Evolutionary conservation across 2,329 filamentous ascomycete genomes (phyloP), one percentile per base, ranked within the genome.

Genomic region (Pseudogymnoascus sp.): DNA sequence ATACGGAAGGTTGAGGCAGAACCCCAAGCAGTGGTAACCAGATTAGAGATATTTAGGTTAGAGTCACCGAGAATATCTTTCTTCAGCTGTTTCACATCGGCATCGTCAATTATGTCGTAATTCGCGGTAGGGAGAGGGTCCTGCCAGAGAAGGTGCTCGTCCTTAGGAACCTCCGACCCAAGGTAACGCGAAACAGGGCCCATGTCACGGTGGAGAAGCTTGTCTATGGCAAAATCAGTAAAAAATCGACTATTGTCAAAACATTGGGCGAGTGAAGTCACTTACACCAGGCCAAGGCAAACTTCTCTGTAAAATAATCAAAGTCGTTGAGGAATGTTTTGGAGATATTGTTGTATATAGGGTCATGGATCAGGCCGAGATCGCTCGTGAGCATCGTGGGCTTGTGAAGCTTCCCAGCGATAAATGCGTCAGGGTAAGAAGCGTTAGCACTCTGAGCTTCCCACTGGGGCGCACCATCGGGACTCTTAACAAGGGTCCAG

Each of bases 191-290:
- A 47, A 71, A 63, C 80, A 78, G 57, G 82, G 30, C 82, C 82
- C 78, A 84, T 80, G 68, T 84, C 82, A 75, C 82, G 80, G 73
- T 84, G 82, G 41, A 83, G 74, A 61, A 84, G 75, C 77, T 84
- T 85, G 77, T 83, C 83, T 81, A 80, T 83, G 30, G 81, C 80
- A 53, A 78, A 77, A 75, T 71, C 69, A 83, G 38, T n/a, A 62
- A 61, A 33, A 58, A 33, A 6, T 3, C 33, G 12, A 57, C 11
- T 11, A 22, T 28, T 33, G 38, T 22, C 33, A 20, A 25, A 20
- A 36, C 9, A 12, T 33, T 33, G 43, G 43, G 39, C 9, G 3
- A 11, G 2, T 8, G 37, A n/a, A 14, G 5, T 18, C 11, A 36
- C 59, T 35, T 60, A 60, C 59, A 60, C 59, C 59, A 84, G 30